phyloP scores from a whole-genome alignment of 768 basidiomycete species.

The Tricholoma bakamatsutake region DNA sequence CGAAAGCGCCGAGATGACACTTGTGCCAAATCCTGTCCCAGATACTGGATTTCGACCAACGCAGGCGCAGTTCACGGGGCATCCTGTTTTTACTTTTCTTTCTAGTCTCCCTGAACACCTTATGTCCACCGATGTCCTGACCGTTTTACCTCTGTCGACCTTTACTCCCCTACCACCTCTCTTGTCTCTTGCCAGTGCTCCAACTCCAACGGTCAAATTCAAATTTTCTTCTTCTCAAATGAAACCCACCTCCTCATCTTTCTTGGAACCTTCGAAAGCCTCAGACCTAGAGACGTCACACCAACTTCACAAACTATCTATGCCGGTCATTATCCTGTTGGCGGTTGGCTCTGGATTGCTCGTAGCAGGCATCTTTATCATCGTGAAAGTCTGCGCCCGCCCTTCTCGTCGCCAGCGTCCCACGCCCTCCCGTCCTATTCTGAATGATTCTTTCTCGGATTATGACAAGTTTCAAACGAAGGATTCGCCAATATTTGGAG shows the following conservation, averaged over 20 bases:
- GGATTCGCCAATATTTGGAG: slow-evolving; percentile 75
- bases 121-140: slow-evolving; percentile 4
- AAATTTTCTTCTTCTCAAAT: slow-evolving; percentile 9
- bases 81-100: slow-evolving; percentile 24
- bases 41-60: slow-evolving; percentile 30
- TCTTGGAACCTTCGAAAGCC: slow-evolving; percentile 3
- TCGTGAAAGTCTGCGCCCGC: slow-evolving; percentile 41
- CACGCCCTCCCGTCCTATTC: slow-evolving; percentile 70
- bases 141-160: slow-evolving; percentile 12
- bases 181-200: slow-evolving; percentile 9
- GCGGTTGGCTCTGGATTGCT: slow-evolving; percentile 46
- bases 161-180: slow-evolving; percentile 22
- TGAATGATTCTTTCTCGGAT: slow-evolving; percentile 49
- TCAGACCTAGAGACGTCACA: slow-evolving; percentile 2
- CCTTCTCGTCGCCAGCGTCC: slow-evolving; percentile 50
- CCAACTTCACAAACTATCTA: slow-evolving; percentile 35
- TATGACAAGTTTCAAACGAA: slow-evolving; percentile 40
- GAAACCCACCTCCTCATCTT: slow-evolving; percentile 10
- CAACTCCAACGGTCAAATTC: slow-evolving; percentile 10
- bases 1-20: slow-evolving; percentile 26
- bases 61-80: slow-evolving; percentile 18
- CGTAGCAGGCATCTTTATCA: slow-evolving; percentile 41
- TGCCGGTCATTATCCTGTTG: slow-evolving; percentile 45
- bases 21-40: slow-evolving; percentile 46
- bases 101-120: slow-evolving; percentile 14